phyloP scores from a whole-genome alignment of 1,284 basidiomycete species.

The Ceratobasidium theobromae region DNA sequence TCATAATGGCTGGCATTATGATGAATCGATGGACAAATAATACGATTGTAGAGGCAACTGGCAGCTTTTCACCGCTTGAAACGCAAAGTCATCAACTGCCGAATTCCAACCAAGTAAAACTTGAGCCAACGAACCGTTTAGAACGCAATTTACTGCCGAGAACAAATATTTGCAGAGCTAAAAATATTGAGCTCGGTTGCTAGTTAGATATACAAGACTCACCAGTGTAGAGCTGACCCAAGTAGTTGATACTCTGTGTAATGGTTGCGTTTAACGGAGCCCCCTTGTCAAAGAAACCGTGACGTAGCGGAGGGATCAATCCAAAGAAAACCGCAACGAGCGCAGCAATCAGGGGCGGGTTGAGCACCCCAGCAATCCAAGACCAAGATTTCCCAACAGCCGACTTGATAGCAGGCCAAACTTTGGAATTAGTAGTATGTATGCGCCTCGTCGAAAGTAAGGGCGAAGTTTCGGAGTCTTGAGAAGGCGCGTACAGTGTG shows the following conservation, averaged over 20 bases:
- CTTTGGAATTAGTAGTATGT: background rate
- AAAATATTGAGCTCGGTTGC: background rate
- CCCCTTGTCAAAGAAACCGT: conserved; percentile 9
- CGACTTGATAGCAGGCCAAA: conserved; percentile 4
- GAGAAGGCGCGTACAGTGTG: background rate
- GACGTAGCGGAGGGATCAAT: conserved; percentile 17
- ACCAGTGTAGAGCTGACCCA: conserved; percentile 26
- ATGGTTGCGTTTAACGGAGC: conserved; percentile 3
- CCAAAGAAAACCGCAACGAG: conserved; percentile 17
- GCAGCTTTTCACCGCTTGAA: conserved; percentile 19
- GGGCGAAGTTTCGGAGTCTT: conserved; percentile 10
- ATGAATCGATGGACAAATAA: conserved; percentile 23
- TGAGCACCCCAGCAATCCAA: conserved; percentile 12
- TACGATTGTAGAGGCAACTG: background rate
- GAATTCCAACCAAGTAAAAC: background rate
- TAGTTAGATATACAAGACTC: background rate
- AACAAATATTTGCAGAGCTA: conserved; percentile 29
- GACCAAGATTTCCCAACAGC: background rate
- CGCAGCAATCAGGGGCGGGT: conserved; percentile 28
- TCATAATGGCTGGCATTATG: conserved; percentile 22
- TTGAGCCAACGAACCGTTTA: background rate
- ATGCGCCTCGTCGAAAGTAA: conserved; percentile 5
- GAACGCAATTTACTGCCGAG: conserved; percentile 28
- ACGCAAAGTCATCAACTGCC: background rate
- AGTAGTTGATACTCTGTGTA: conserved; percentile 10